Conservation (phyloP, 2,329 filamentous ascomycete species). For the Fusarium sp. region DNA sequence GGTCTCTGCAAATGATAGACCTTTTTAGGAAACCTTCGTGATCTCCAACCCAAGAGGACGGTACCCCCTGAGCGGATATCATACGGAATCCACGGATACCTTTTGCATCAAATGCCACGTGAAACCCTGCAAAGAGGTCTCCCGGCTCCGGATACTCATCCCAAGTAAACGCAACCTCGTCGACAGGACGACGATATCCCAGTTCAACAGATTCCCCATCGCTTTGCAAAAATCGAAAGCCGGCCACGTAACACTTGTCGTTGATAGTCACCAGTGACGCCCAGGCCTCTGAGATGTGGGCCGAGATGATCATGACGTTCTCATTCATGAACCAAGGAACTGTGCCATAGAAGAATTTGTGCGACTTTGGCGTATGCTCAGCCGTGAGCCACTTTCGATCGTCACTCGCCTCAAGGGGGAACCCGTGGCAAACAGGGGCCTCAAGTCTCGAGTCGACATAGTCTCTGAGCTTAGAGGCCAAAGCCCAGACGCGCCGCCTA, state of each 20-base stretch:
- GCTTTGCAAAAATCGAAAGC: background rate
- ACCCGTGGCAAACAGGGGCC: conserved; percentile 2
- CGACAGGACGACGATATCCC: background rate
- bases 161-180: conserved; percentile 2
- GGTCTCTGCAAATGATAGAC: background rate
- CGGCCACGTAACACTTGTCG: conserved; percentile 5
- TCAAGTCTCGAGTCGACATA: conserved; percentile 7
- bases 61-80: background rate
- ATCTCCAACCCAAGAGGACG: conserved; percentile 10
- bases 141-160: background rate
- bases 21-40: conserved; percentile 1
- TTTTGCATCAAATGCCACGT: conserved; percentile 6
- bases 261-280: conserved; percentile 5
- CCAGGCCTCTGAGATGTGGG: background rate
- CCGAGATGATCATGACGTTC: background rate
- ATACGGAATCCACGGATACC: conserved; percentile 8
- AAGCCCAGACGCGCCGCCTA: conserved; percentile 9
- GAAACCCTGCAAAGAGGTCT: conserved; percentile 5
- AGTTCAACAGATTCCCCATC: conserved; percentile 1
- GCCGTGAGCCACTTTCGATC: too few species aligned
- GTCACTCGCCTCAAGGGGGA: background rate
- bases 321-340: background rate
- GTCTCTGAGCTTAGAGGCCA: conserved; percentile 6
- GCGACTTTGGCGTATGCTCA: too few species aligned
- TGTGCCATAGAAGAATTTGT: too few species aligned